Conservation (phyloP, 768 basidiomycete genomes). For the Kockovaella imperatae region DNA sequence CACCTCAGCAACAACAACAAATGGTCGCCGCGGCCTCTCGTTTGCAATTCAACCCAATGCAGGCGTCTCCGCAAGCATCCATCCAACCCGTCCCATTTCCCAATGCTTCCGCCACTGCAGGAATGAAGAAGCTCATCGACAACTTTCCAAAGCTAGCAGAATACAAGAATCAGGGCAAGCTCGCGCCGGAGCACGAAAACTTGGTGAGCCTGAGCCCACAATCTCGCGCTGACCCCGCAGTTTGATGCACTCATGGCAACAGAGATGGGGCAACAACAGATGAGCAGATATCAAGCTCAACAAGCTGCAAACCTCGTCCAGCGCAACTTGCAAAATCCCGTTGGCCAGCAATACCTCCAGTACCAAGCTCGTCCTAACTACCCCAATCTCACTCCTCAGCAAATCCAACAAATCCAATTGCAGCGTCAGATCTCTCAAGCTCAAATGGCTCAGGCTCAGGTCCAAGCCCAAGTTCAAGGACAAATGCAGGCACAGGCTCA, state of each 20-base stretch:
- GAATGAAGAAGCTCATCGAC: slow-evolving; percentile 20
- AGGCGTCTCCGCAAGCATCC: background rate
- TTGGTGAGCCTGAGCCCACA: slow-evolving; percentile 12
- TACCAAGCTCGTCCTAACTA: slow-evolving; percentile 8
- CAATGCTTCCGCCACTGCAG: slow-evolving; percentile 1
- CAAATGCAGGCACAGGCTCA: slow-evolving; percentile 10
- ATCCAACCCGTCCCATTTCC: background rate
- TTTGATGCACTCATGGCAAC: slow-evolving; percentile 23
- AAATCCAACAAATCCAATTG: slow-evolving; percentile 10
- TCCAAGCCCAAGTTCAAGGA: slow-evolving; percentile 11
- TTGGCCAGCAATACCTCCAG: slow-evolving; percentile 17
- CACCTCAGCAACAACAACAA: slow-evolving; percentile 2
- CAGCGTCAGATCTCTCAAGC: slow-evolving; percentile 7
- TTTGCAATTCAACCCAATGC: background rate
- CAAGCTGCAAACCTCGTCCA: slow-evolving; percentile 19
- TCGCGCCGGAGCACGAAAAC: slow-evolving; percentile 24
- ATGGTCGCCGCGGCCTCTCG: background rate
- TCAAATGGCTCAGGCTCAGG: slow-evolving; percentile 9
- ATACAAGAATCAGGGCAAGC: slow-evolving; percentile 17
- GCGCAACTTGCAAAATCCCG: slow-evolving; percentile 7
- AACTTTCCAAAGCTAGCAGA: slow-evolving; percentile 30
- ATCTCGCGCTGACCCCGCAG: slow-evolving; percentile 9
- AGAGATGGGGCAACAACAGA: slow-evolving; percentile 22
- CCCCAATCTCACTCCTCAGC: slow-evolving; percentile 3
- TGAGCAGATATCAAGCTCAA: slow-evolving; percentile 17